Base-by-base conservation (phyloP, 805 yeast genomes). In the Saccharomycopsis sp. region DNA sequence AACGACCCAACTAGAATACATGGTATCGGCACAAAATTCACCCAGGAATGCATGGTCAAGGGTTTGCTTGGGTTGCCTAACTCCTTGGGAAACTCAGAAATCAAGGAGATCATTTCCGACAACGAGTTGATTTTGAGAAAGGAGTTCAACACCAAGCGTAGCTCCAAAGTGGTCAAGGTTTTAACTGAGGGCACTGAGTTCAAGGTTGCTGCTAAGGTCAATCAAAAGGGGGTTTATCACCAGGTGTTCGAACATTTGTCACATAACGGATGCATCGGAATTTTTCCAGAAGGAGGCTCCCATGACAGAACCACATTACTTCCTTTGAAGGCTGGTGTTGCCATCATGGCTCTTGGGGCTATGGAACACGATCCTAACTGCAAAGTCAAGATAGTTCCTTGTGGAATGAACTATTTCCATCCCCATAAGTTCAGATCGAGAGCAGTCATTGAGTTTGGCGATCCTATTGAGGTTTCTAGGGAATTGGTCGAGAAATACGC, bases 231-330 rank as follows among this genome's bases (percentile, higher is more conserved):
- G 53, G 95, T 91, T 52, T 92, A 89, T 71, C 81, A 87, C 59
- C 79, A 79, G 64, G 98, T 94, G 2, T 92, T 91, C 67, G 79
- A 84, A 54, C 95, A 89, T 67, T 77, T 92, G 61, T 82, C 89
- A 48, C 75, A 82, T 23, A 89, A 89, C 47, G 85, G 89, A 52
- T 88, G 96, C 64, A 76, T 92, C 7, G 97, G 97, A 2, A 88
- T 92, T 52, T 92, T 90, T 73, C 97, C 98, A 2, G 99, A 92
- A 73, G 99, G 99, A 59, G 99, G 99, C 0, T 89, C 97, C 7
- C 99, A 92, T 67, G 99, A 92, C 69, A 78, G 99, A 61, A 84
- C 97, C 1, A 92, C 89, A 61, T 72, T 92, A 64, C 75, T 92
- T 50, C 98, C 99, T 0, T 76, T 92, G 64, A 92, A 92, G 68